Percentiles rank a stretch among this genome's conserved stretches.
phyloP scores from a whole-genome alignment of 495 filamentous ascomycete genomes.

The Bacidia rubella region DNA sequence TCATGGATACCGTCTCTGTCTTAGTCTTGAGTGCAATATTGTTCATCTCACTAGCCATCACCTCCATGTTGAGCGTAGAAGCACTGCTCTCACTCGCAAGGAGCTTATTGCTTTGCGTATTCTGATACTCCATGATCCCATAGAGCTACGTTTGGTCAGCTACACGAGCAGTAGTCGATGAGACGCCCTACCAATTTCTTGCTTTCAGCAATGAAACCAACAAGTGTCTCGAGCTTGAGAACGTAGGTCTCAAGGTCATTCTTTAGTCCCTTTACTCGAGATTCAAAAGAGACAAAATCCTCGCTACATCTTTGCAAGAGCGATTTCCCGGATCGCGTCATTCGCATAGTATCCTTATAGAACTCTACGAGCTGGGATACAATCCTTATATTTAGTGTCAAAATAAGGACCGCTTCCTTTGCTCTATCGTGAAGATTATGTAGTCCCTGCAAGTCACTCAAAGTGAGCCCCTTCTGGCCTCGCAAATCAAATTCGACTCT shows the following conservation, averaged over 20 bases:
- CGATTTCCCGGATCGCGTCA: neutral
- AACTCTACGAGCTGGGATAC: constrained; percentile 2
- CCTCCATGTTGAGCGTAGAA: constrained; percentile 19
- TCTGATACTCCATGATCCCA: constrained; percentile 12
- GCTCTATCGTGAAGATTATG: constrained; percentile 26
- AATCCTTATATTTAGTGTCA: constrained; percentile 26
- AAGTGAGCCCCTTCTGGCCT: constrained; percentile 18
- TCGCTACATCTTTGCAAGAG: neutral
- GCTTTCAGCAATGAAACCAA: constrained; percentile 9
- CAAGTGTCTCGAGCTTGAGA: constrained; percentile 6
- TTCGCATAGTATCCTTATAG: neutral
- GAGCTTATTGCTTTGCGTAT: constrained; percentile 11
- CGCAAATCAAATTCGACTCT: constrained; percentile 1
- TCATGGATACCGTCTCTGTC: constrained; percentile 29
- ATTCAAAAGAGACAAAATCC: constrained; percentile 3
- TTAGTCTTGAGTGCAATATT: constrained; percentile 26
- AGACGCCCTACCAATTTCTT: constrained; percentile 10
- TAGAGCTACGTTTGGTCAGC: constrained; percentile 5
- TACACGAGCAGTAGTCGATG: neutral
- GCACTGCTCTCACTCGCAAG: constrained; percentile 6
- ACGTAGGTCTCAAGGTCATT: constrained; percentile 11
- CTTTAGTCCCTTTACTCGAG: neutral
- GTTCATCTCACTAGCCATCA: constrained; percentile 25
- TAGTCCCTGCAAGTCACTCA: constrained; percentile 26
- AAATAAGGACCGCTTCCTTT: constrained; percentile 24